A percentile compares a stretch with the other conserved stretches of the same genome.
Evolutionary conservation across 2,329 filamentous ascomycete species (phyloP).

Genomic region (Fusarium proliferatum): DNA sequence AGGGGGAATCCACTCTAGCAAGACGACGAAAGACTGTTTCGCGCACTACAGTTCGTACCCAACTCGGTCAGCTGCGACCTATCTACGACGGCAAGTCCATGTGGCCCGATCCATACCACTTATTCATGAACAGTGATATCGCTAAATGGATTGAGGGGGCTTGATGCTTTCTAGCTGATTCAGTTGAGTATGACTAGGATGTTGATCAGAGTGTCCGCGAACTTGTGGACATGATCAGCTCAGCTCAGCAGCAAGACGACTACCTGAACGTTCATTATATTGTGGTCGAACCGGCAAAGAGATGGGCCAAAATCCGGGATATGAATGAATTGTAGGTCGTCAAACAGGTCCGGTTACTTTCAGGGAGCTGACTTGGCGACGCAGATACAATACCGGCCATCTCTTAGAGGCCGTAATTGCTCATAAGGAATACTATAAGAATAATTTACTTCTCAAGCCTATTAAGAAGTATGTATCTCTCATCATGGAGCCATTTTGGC

Average conservation of each 20-base stretch:
- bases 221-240: constrained; percentile 65
- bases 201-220: constrained; percentile 47
- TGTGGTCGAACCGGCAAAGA: constrained; percentile 63
- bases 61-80: constrained; percentile 63
- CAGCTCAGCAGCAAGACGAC: constrained; percentile 68
- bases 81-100: constrained; percentile 60
- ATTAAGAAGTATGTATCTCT: constrained; percentile 54
- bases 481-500: constrained; percentile 63
- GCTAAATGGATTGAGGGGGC: constrained; percentile 15
- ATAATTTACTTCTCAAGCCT: constrained; percentile 57
- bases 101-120: constrained; percentile 66
- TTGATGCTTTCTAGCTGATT: constrained; percentile 7
- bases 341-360: background rate
- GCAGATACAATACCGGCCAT: constrained; percentile 68
- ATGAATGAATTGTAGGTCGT: constrained; percentile 68
- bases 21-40: constrained; percentile 49
- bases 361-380: background rate
- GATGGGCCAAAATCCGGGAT: constrained; percentile 68
- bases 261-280: constrained; percentile 73
- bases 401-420: constrained; percentile 70
- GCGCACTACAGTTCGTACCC: constrained; percentile 57
- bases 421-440: constrained; percentile 63
- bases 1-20: constrained; percentile 50
- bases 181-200: constrained; percentile 8
- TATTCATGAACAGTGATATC: constrained; percentile 65